Evolutionary conservation across 352 stramenopile genomes (phyloP).

Genomic region (Globisporangium apiculatum): DNA sequence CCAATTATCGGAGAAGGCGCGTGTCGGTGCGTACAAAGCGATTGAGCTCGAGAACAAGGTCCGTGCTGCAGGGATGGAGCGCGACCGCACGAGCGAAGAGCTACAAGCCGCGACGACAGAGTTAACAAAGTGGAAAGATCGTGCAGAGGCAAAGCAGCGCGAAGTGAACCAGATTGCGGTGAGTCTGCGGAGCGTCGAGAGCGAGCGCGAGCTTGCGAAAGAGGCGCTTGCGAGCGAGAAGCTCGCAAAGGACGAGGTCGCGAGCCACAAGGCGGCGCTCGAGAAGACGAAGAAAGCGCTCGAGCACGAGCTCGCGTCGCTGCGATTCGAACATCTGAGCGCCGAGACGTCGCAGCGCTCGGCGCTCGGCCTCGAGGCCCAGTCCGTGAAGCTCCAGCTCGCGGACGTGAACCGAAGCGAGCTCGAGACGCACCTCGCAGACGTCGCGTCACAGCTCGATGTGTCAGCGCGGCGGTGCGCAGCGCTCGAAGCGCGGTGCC

Average conservation of each 20-base stretch:
- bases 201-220: conserved; percentile 27
- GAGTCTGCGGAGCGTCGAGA: conserved; percentile 14
- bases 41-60: conserved; percentile 16
- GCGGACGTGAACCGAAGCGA: conserved; percentile 45
- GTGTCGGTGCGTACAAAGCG: conserved; percentile 13
- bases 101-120: conserved; percentile 14
- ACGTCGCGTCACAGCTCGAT: conserved; percentile 43
- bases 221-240: conserved; percentile 15
- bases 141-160: conserved; percentile 25
- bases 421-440: conserved; percentile 40
- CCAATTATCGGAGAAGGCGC: conserved; percentile 27
- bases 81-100: conserved; percentile 15
- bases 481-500: conserved; percentile 34
- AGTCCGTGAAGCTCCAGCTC: conserved; percentile 60
- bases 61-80: conserved; percentile 11
- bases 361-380: conserved; percentile 13
- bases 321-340: conserved; percentile 16
- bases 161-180: conserved; percentile 19
- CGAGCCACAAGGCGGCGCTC: conserved; percentile 1
- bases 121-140: conserved; percentile 23
- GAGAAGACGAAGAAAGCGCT: conserved; percentile 23
- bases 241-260: conserved; percentile 21
- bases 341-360: conserved; percentile 16
- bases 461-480: conserved; percentile 27
- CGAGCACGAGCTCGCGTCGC: conserved; percentile 18